Base-by-base conservation (phyloP, 331 rosid genomes). In the Stylosanthes scabra region DNA sequence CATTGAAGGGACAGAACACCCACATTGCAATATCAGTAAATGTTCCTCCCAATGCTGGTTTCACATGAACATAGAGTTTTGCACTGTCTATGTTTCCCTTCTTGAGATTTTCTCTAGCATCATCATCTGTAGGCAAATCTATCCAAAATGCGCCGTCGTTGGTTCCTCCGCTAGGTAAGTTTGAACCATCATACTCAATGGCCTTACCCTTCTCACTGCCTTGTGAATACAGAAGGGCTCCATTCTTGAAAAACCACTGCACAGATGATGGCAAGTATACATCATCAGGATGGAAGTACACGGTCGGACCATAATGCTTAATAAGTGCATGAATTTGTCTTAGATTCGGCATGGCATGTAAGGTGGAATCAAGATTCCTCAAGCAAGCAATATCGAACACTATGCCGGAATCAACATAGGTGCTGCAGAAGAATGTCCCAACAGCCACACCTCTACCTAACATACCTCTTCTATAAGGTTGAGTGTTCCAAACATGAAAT, bases 371-470 rank as follows among this genome's bases (percentile, higher is more conserved):
- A 12, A 13, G 55, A 49, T 13, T 49, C 15, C 15, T 49, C 55
- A 49, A 12, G 55, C 55, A 49, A 49, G 55, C 55, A 49, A 49
- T 49, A 49, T 49, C 55, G 5, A 13, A 5, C 55, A 49, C 55
- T 12, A 11, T 49, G 13, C 55, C 55, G 12, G 55, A 49, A 49
- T 49, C 55, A 49, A 12, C n/a, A 49, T 49, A 49, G 55, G 55
- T 49, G 55, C 55, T 49, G 55, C 55, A 49, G 55, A 49, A 49
- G 55, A 49, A 49, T 49, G 55, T 49, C 55, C 55, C 55, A 49
- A 49, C 55, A 13, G 55, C 8, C 4, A 49, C 55, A 49, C 55
- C 55, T 49, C 55, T 49, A 49, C 55, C 8, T 0, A 49, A 49
- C 55, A 49, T 49, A 14, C 55, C 55, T 49, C 55, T 49, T 4